Evolutionary conservation across 176 grass and related monocot genomes (phyloP).

Genomic region (Lolium rigidum): DNA sequence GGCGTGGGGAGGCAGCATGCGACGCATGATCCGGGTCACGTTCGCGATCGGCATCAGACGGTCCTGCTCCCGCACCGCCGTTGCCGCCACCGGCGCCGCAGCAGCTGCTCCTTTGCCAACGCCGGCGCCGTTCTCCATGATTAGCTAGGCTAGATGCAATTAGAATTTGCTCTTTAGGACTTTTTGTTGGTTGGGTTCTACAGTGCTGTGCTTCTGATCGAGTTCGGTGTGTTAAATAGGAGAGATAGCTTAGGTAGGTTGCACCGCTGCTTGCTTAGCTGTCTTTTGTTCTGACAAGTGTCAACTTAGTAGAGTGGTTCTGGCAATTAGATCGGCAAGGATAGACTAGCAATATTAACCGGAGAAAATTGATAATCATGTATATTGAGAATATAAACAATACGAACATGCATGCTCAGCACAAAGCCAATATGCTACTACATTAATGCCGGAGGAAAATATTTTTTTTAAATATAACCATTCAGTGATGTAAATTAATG

Average conservation of each 20-base stretch:
- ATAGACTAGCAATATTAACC: background rate
- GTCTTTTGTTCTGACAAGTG: background rate
- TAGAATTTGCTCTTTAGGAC: background rate
- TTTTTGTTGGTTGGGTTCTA: background rate
- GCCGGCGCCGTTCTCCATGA: background rate
- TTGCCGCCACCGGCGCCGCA: background rate
- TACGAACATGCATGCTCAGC: no score
- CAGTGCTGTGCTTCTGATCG: background rate
- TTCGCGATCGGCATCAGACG: conserved; percentile 69
- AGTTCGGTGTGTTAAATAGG: conserved; percentile 30
- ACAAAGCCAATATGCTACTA: no score
- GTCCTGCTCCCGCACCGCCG: conserved; percentile 62
- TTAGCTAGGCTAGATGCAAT: background rate
- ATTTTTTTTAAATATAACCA: background rate
- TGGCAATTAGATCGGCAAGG: background rate
- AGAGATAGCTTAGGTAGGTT: background rate
- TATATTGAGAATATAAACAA: background rate
- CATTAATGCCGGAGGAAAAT: no score
- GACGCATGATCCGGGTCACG: conserved; percentile 77
- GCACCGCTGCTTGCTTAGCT: background rate
- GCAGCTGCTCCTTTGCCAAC: background rate
- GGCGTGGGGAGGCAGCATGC: conserved; percentile 58
- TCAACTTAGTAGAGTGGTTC: background rate
- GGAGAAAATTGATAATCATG: background rate
- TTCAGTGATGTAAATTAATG: background rate